A percentile compares a stretch with the other conserved stretches of the same genome.
These are phyloP conservation scores for Rhizomucor miehei DNA, from an alignment of 371 early-diverging fungal genomes.

Conservation along the genomic window DNA sequence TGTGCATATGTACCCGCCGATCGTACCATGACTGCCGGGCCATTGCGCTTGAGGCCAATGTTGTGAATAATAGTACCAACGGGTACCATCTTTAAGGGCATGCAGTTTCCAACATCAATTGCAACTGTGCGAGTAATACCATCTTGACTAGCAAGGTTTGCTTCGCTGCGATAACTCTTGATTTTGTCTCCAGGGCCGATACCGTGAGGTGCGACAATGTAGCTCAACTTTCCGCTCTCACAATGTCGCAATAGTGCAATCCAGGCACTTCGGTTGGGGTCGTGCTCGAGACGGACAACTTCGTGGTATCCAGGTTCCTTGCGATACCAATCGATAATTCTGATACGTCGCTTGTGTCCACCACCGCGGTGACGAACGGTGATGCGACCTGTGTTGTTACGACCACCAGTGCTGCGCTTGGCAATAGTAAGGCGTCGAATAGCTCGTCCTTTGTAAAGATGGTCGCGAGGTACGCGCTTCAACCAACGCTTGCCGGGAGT, in stretches of 20 bases:
- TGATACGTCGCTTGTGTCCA: conserved; percentile 88
- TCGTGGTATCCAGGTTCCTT: conserved; percentile 70
- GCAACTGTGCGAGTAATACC: conserved; percentile 65
- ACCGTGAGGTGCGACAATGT: conserved; percentile 83
- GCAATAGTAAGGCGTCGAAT: conserved; percentile 78
- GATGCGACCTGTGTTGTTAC: conserved; percentile 90
- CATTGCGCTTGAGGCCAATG: conserved; percentile 79
- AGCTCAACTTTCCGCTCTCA: conserved; percentile 72
- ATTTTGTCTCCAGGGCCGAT: conserved; percentile 68
- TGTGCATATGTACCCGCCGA: conserved; percentile 92
- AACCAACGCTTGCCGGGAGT: conserved; percentile 89
- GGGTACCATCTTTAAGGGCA: conserved; percentile 89
- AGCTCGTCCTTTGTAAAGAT: conserved; percentile 91
- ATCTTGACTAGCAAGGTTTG: neutral
- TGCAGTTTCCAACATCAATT: conserved; percentile 86
- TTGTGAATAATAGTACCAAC: conserved; percentile 90
- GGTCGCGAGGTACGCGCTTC: conserved; percentile 85
- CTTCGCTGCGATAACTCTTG: conserved; percentile 29
- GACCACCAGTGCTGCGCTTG: conserved; percentile 82
- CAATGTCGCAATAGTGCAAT: conserved; percentile 85
- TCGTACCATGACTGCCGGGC: conserved; percentile 83
- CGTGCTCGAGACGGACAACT: conserved; percentile 91
- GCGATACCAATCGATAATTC: conserved; percentile 88
- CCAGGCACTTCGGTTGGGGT: conserved; percentile 93
- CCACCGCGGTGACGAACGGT: conserved; percentile 95